Base-by-base conservation (phyloP, 352 stramenopile species). In the Phytophthora vignae region DNA sequence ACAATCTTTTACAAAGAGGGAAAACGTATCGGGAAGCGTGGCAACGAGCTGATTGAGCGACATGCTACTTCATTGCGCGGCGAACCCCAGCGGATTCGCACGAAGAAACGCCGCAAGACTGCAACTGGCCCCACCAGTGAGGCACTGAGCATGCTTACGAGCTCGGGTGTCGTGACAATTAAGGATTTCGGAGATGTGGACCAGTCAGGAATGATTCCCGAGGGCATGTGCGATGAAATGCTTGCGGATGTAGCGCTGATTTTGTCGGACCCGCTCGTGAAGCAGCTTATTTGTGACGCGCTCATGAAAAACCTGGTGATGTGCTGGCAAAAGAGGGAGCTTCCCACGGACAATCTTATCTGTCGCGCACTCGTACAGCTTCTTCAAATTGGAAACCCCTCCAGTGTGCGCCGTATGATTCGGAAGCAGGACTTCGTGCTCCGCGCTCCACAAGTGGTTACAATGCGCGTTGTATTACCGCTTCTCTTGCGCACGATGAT, bases 1-100 rank as follows among this genome's bases (percentile, higher is more conserved):
- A 96, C 90, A 2, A 88, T 96, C 17, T 96, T 95, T 63, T 94
- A 94, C 72, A 96, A 96, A 49, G 88, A 96, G 81, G 90, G 78
- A 55, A 96, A 96, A 64, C 85, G 90, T 44, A 76, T 96, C 17
- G 85, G 87, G 22, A 96, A 95, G 73, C 82, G 88, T n/a, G 89
- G 90, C 22, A 75, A 83, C 27, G 88, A 92, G 54, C 68, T 94
- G n/a, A 89, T 96, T 46, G 87, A 94, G 40, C 88, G 89, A 72
- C 84, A 89, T 58, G 74, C 81, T 36, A 59, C 73, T 12, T 79
- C 82, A 31, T 64, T 95, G n/a, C 84, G 84, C 55, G 88, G 88
- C 5, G 84, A 91, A 38, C 88, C 88, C 3, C 86, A 94, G 52
- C 79, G 85, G 19, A 93, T 95, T 48, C 84, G 85, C 33, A 83